These are phyloP conservation scores for Blechomonas ayalai DNA, from an alignment of 208 protist species.

Conservation along the genomic window DNA sequence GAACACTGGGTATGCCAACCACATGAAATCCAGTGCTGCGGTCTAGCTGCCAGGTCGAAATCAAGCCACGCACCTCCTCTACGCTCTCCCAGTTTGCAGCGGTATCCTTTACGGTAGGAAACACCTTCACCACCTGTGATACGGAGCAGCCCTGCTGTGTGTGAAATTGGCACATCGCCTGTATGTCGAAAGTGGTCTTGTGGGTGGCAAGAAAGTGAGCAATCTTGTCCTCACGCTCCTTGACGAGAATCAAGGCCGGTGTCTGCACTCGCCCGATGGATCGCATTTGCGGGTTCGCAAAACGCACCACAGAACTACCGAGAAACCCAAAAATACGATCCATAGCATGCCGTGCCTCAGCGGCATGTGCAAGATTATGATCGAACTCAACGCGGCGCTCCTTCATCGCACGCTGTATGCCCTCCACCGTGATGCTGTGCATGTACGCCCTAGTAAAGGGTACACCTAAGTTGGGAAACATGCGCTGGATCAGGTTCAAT, in stretches of 20 bases:
- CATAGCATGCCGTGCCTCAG: constrained; percentile 86
- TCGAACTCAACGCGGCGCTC: constrained; percentile 63
- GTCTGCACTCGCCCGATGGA: constrained; percentile 90
- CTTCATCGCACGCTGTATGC: constrained; percentile 69
- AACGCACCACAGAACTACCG: constrained; percentile 84
- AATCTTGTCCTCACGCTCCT: constrained; percentile 69
- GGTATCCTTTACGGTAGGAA: constrained; percentile 5
- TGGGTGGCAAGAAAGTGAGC: constrained; percentile 48
- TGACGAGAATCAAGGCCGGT: constrained; percentile 82
- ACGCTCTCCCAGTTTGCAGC: constrained; percentile 6
- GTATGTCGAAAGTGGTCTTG: constrained; percentile 41
- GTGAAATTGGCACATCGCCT: constrained; percentile 55
- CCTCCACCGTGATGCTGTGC: constrained; percentile 86
- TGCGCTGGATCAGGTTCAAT: constrained; percentile 52
- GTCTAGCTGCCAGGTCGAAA: constrained; percentile 14
- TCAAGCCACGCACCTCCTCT: constrained; percentile 12
- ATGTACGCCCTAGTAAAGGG: constrained; percentile 90
- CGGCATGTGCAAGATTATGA: constrained; percentile 78
- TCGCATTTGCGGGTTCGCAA: constrained; percentile 81
- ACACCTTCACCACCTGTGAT: constrained; percentile 50
- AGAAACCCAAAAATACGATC: constrained; percentile 90
- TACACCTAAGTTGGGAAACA: constrained; percentile 71
- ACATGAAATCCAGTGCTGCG: constrained; percentile 8
- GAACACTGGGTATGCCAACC: constrained; percentile 17
- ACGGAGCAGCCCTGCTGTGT: constrained; percentile 20